Evolutionary conservation across 768 basidiomycete genomes (phyloP).

Genomic region (Amanita pseudoporphyria): DNA sequence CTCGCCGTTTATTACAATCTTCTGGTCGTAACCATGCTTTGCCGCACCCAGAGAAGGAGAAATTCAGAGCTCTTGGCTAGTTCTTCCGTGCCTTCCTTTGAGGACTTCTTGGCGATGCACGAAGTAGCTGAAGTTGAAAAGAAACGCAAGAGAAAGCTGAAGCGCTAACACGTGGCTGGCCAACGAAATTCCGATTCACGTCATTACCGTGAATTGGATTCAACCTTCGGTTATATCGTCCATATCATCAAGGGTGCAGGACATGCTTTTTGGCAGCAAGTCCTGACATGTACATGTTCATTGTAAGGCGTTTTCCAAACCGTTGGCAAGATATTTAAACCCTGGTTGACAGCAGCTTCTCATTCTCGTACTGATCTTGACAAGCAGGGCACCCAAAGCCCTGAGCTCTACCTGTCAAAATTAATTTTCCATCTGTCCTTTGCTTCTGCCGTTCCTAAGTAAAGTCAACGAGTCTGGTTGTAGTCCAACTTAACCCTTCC

Average conservation of each 20-base stretch:
- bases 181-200: conserved; percentile 30
- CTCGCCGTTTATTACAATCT: conserved; percentile 5
- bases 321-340: conserved; percentile 51
- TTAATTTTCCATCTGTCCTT: conserved; percentile 30
- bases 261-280: conserved; percentile 60
- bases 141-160: conserved; percentile 62
- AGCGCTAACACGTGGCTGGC: too few species aligned
- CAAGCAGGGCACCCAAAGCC: conserved; percentile 64
- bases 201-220: too few species aligned
- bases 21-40: conserved; percentile 6
- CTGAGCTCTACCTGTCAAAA: conserved; percentile 41
- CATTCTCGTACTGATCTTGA: conserved; percentile 72
- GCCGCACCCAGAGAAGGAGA: conserved; percentile 24
- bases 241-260: too few species aligned
- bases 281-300: conserved; percentile 29
- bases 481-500: too few species aligned
- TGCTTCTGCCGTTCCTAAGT: conserved; percentile 40
- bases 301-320: conserved; percentile 6
- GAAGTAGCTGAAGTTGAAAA: conserved; percentile 51
- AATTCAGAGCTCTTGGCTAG: conserved; percentile 63
- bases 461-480: conserved; percentile 5
- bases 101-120: conserved; percentile 73
- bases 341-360: conserved; percentile 56
- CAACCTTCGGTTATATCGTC: too few species aligned
- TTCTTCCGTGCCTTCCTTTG: conserved; percentile 77